Evolutionary conservation across 208 protist species (phyloP).

Genomic region (Trypanosoma rangeli): DNA sequence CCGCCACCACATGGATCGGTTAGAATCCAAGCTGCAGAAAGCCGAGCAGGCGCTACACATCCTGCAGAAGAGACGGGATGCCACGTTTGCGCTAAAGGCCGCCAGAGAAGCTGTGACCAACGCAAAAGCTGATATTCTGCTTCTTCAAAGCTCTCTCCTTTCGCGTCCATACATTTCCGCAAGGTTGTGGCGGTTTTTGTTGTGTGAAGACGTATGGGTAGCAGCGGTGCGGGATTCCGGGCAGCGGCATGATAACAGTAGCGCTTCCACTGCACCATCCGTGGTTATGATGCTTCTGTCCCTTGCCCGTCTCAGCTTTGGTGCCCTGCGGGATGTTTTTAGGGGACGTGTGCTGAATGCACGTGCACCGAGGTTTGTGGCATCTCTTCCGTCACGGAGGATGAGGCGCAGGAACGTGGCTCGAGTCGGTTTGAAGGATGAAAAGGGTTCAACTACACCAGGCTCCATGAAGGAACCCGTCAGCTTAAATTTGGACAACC

Average conservation of each 20-base stretch:
- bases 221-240: constrained; percentile 33
- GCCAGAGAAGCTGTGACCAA: background rate
- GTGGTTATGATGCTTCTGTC: constrained; percentile 43
- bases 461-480: background rate
- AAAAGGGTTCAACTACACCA: background rate
- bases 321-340: constrained; percentile 60
- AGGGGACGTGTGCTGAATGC: constrained; percentile 48
- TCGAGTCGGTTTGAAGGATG: background rate
- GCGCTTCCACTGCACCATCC: background rate
- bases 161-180: constrained; percentile 64
- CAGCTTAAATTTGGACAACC: background rate
- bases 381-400: constrained; percentile 63
- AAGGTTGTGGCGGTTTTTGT: constrained; percentile 56
- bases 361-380: constrained; percentile 75
- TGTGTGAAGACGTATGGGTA: constrained; percentile 60
- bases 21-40: constrained; percentile 4
- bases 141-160: constrained; percentile 50
- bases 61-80: background rate
- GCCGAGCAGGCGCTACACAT: background rate
- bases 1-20: constrained; percentile 12
- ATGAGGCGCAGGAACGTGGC: background rate
- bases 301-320: constrained; percentile 47
- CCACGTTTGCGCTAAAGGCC: background rate
- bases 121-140: constrained; percentile 25
- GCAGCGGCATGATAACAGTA: background rate